Percentiles rank a stretch among this genome's conserved stretches.
phyloP scores from a whole-genome alignment of 371 early-diverging fungal species.

The Rhizopus arrhizus region DNA sequence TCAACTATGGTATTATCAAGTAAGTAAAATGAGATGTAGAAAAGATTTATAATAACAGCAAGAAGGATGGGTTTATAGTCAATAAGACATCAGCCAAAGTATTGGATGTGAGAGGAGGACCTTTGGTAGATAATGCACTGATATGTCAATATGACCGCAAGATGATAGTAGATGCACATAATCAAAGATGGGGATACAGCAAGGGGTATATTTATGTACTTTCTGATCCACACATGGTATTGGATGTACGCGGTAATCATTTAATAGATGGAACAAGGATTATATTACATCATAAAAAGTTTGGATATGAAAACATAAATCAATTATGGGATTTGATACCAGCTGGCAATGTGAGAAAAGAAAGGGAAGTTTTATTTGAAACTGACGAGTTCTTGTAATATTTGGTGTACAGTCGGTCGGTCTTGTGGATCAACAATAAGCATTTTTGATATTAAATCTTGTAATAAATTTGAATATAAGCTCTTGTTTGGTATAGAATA shows the following conservation, averaged over 20 bases:
- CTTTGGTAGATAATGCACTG: conserved; percentile 34
- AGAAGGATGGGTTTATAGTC: conserved; percentile 44
- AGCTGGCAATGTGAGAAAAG: conserved; percentile 44
- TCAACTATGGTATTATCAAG: conserved; percentile 53
- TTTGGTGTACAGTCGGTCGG: conserved; percentile 56
- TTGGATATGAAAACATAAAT: conserved; percentile 27
- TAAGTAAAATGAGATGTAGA: conserved; percentile 11
- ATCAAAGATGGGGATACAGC: conserved; percentile 49
- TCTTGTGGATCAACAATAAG: conserved; percentile 58
- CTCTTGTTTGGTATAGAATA: conserved; percentile 50
- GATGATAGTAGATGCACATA: conserved; percentile 40
- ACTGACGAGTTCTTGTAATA: conserved; percentile 31
- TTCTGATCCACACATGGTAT: conserved; percentile 49
- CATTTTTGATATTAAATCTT: conserved; percentile 59
- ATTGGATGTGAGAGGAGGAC: conserved; percentile 49
- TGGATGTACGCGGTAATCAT: conserved; percentile 40
- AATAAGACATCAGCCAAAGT: conserved; percentile 49
- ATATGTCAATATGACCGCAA: conserved; percentile 54
- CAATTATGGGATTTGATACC: conserved; percentile 54
- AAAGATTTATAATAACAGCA: not conserved
- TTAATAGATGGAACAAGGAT: conserved; percentile 41
- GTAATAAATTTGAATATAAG: conserved; percentile 56
- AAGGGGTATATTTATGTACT: conserved; percentile 49
- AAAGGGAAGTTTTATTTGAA: conserved; percentile 52
- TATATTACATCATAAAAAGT: conserved; percentile 39